phyloP scores from a whole-genome alignment of 2,329 filamentous ascomycete genomes.

The Rasamsonia emersonii region DNA sequence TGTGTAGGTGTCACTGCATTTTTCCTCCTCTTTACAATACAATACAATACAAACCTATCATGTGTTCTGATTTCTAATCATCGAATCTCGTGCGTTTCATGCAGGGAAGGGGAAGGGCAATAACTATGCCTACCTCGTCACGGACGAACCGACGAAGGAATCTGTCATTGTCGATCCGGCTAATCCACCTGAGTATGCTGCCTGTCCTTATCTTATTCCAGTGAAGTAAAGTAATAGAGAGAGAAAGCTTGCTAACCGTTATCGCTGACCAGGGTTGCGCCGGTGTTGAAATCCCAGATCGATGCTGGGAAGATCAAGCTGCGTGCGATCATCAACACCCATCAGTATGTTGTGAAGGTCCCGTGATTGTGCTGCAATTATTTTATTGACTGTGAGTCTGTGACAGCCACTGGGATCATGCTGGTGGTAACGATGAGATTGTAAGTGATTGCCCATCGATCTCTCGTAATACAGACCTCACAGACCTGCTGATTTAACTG shows the following conservation, averaged over 20 bases:
- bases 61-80: too few relatives aligned
- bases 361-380: too few relatives aligned
- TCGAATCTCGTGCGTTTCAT: too few relatives aligned
- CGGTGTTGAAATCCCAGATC: slow-evolving; percentile 64
- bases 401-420: slow-evolving; percentile 80
- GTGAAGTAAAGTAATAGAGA: slow-evolving; percentile 2
- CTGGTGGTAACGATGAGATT: slow-evolving; percentile 79
- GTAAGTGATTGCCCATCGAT: slow-evolving; percentile 38
- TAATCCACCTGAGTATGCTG: slow-evolving; percentile 41
- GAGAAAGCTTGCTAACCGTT: neutral
- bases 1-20: slow-evolving; percentile 42
- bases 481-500: neutral
- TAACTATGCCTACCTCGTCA: slow-evolving; percentile 46
- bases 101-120: slow-evolving; percentile 35
- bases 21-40: too few relatives aligned
- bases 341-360: slow-evolving; percentile 59
- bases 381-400: slow-evolving; percentile 10
- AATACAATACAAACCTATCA: too few relatives aligned
- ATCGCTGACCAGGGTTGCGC: slow-evolving; percentile 43
- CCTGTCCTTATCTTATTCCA: neutral
- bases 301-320: slow-evolving; percentile 67
- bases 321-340: slow-evolving; percentile 87
- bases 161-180: slow-evolving; percentile 45
- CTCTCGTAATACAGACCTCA: neutral
- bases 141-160: slow-evolving; percentile 41